Base-by-base conservation (phyloP, 139 green algal species). In the Chlorella sp. region DNA sequence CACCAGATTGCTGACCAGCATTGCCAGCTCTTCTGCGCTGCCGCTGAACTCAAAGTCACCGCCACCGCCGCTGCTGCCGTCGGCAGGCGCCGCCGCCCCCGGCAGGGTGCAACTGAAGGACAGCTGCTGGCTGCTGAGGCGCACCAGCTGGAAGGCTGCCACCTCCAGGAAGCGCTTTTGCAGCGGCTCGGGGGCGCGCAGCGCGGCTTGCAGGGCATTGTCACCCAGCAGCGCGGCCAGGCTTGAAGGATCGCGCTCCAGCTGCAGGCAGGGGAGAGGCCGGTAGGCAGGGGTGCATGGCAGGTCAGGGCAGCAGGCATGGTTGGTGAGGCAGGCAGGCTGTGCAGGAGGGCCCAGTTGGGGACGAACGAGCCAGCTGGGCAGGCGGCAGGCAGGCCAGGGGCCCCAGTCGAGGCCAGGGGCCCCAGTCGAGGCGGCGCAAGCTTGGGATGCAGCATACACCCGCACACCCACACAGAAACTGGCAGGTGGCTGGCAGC, bases 61-160 rank as follows among this genome's bases (percentile, higher is more conserved):
- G 48, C 34, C 16, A 34, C 48, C n/a, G 74, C 22, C 43, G 73
- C 46, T 30, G 16, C 54, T 5, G 26, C 54, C 11, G 43, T 7
- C 72, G 72, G 44, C 38, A 8, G 30, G 73, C 44, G 28, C 43
- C 30, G 14, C 46, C 1, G 38, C 41, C 3, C 36, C 30, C 28
- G 54, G 76, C 11, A 82, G 36, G 76, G 77, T 73, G 77, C 77
- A 83, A 16, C 13, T 40, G 44, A 83, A 83, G 58, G 58, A 11
- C 28, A 40, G 43, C 43, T 30, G 32, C 28, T 11, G 8, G 22
- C 30, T 6, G 38, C 44, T 22, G 40, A 83, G 58, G 14, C 60
- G 58, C 41, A 83, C 28, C 26, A 13, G 17, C 11, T 38, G 28
- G 20, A 68, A 74, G 40, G 77, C 77, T 26, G 77, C 40, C 34